Conservation (phyloP, 179 eudicot genomes). For the Silene vulgaris region DNA sequence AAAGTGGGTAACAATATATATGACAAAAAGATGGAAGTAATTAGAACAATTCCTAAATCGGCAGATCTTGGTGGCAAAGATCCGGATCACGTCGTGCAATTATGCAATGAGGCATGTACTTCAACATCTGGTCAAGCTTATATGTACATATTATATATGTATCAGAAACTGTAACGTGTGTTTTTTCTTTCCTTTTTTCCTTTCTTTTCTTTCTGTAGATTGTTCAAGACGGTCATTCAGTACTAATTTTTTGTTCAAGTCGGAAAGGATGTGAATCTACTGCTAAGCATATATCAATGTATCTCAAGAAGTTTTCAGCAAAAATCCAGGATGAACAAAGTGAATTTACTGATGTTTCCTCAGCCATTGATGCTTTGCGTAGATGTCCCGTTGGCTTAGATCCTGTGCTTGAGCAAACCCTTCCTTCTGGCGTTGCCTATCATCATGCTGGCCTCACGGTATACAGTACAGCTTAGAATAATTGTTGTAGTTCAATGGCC, state of each 20-base stretch:
- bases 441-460: constrained; percentile 99
- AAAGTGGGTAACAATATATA: constrained; percentile 86
- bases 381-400: constrained; percentile 90
- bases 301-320: constrained; percentile 61
- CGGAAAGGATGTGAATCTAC: constrained; percentile 99
- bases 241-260: constrained; percentile 88
- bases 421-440: constrained; percentile 93
- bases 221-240: constrained; percentile 96
- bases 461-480: constrained; percentile 20
- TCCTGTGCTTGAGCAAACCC: constrained; percentile 80
- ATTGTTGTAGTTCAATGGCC: not conserved
- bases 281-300: constrained; percentile 74
- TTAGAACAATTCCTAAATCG: constrained; percentile 65
- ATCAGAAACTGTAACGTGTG: not conserved
- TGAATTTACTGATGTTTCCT: constrained; percentile 49
- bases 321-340: constrained; percentile 47
- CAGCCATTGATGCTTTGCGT: constrained; percentile 75
- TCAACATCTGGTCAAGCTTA: constrained; percentile 9
- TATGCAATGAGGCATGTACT: constrained; percentile 81
- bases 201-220: constrained; percentile 41
- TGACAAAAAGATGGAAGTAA: constrained; percentile 65
- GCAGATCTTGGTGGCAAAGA: constrained; percentile 90
- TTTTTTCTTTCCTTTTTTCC: not conserved
- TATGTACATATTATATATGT: not conserved
- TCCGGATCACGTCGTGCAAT: constrained; percentile 93